phyloP scores from a whole-genome alignment of 495 filamentous ascomycete genomes.

The Oleoguttula mirabilis region DNA sequence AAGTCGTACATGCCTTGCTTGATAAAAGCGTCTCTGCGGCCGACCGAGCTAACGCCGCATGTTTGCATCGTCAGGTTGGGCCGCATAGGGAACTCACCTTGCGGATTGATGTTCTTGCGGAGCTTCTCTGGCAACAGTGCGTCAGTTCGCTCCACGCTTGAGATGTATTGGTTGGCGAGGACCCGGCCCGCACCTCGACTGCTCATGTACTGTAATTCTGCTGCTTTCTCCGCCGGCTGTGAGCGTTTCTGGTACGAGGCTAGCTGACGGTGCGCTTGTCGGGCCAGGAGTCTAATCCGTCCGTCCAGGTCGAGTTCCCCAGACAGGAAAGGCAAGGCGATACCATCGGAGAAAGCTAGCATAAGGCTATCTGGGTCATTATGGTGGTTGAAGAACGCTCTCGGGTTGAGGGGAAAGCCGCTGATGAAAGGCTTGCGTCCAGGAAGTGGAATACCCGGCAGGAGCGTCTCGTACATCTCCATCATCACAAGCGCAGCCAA shows the following conservation, averaged over 20 bases:
- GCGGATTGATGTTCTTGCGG: slow-evolving; percentile 23
- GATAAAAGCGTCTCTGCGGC: slow-evolving; percentile 21
- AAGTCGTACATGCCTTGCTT: slow-evolving; percentile 20
- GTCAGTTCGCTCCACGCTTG: slow-evolving; percentile 23
- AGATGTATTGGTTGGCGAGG: slow-evolving; percentile 27
- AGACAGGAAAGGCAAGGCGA: slow-evolving; percentile 28
- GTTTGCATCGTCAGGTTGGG: slow-evolving; percentile 22
- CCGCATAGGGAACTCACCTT: slow-evolving; percentile 24
- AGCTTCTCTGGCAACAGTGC: slow-evolving; percentile 16
- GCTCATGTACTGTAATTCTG: slow-evolving; percentile 9
- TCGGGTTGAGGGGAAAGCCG: slow-evolving; percentile 31
- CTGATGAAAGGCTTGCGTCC: slow-evolving; percentile 25
- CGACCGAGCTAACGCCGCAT: slow-evolving; percentile 29
- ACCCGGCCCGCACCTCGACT: slow-evolving; percentile 20
- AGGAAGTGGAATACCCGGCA: slow-evolving; percentile 18
- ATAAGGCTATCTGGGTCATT: slow-evolving; percentile 27
- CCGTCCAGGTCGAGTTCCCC: slow-evolving; percentile 20
- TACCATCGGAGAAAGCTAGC: slow-evolving; percentile 29
- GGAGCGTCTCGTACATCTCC: slow-evolving; percentile 25
- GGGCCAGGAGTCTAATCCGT: slow-evolving; percentile 24
- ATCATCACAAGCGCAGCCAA: slow-evolving; percentile 30
- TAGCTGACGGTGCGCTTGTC: slow-evolving; percentile 27
- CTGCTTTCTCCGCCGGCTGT: slow-evolving; percentile 3
- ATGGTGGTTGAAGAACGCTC: slow-evolving; percentile 25
- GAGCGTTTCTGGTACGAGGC: slow-evolving; percentile 28